A percentile compares a stretch with the other conserved stretches of the same genome.
Conservation (phyloP, 129 eudicot genomes). For the Silybum marianum region DNA sequence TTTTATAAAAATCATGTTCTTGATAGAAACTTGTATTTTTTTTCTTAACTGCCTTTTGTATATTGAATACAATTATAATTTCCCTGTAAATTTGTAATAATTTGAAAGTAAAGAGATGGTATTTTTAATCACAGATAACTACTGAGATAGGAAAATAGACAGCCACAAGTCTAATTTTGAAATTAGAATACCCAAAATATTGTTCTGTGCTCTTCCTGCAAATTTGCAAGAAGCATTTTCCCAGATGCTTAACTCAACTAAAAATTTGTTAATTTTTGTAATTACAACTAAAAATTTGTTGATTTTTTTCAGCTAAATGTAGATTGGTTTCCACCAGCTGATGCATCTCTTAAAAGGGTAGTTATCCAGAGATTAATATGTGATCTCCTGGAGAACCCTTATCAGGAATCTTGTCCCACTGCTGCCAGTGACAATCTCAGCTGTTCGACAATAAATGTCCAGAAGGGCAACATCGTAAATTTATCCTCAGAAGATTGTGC, state of each 20-base stretch:
- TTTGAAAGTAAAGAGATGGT: no score
- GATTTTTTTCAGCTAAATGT: conserved; percentile 63
- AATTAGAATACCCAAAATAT: background rate
- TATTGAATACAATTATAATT: background rate
- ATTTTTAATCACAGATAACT: no score
- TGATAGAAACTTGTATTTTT: background rate
- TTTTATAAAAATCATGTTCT: no score
- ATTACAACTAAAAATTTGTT: background rate
- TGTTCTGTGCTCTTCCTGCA: background rate
- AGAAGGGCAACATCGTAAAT: conserved; percentile 35
- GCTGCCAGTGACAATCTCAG: conserved; percentile 24
- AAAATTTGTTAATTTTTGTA: conserved; percentile 8
- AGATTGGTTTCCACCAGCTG: conserved; percentile 85
- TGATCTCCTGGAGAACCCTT: conserved; percentile 52
- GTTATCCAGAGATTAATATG: conserved; percentile 65
- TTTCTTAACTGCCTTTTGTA: background rate
- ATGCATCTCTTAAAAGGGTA: conserved; percentile 71
- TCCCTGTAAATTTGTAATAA: background rate
- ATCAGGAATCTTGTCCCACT: conserved; percentile 34
- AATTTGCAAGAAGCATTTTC: background rate
- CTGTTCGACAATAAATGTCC: conserved; percentile 20
- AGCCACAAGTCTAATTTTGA: background rate
- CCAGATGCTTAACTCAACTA: background rate
- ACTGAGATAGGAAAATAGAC: background rate
- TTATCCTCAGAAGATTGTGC: conserved; percentile 29